These are phyloP conservation scores for Globisporangium parvum DNA, from an alignment of 352 stramenopile genomes.

Conservation along the genomic window DNA sequence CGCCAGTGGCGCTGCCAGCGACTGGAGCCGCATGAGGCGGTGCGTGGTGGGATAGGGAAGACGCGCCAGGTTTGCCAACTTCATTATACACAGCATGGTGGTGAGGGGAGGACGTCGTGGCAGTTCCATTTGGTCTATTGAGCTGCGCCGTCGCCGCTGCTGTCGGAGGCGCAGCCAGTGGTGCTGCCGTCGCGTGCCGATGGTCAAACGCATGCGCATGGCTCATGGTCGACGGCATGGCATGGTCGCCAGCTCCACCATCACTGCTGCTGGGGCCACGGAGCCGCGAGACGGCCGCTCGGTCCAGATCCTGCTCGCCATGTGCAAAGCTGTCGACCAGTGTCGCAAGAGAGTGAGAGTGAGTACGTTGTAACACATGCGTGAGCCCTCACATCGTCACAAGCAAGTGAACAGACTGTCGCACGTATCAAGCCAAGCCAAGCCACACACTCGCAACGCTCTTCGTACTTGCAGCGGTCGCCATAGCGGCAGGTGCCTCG, in stretches of 20 bases:
- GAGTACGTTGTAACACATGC: background rate
- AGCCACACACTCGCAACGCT: slow-evolving; percentile 8
- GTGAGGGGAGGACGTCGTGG: slow-evolving; percentile 6
- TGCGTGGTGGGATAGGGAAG: slow-evolving; percentile 34
- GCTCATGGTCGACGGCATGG: slow-evolving; percentile 5
- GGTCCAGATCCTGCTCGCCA: slow-evolving; percentile 57
- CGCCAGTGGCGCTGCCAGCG: background rate
- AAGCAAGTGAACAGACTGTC: background rate
- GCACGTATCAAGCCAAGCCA: background rate
- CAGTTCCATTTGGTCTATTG: slow-evolving; percentile 56
- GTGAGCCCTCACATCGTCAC: background rate
- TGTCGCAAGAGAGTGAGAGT: slow-evolving; percentile 7
- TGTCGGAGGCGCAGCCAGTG: slow-evolving; percentile 1
- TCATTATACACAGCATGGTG: slow-evolving; percentile 58
- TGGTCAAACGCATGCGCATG: slow-evolving; percentile 21
- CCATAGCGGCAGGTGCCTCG: slow-evolving; percentile 72
- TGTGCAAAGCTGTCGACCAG: slow-evolving; percentile 66
- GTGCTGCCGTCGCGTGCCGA: slow-evolving; percentile 2
- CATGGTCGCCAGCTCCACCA: background rate
- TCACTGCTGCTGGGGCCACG: too few species aligned
- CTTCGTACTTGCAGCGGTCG: slow-evolving; percentile 76
- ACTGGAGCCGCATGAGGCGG: background rate
- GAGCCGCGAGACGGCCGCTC: background rate
- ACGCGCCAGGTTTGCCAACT: slow-evolving; percentile 33
- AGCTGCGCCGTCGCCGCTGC: slow-evolving; percentile 13